Evolutionary conservation across 495 filamentous ascomycete genomes (phyloP).

Genomic region (Margaritispora aquatica): DNA sequence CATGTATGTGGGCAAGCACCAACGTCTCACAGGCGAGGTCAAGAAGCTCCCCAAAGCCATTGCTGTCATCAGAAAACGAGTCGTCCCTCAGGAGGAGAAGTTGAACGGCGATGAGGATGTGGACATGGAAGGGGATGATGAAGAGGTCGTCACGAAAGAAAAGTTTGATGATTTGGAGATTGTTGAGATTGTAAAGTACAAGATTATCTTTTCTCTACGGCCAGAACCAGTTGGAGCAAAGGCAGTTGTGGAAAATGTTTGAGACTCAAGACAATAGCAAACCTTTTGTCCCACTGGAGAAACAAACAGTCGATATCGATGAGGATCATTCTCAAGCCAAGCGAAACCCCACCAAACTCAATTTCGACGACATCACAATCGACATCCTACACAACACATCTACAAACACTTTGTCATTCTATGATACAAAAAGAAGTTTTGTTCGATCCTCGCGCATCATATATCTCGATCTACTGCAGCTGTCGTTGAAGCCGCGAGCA

Average conservation of each 20-base stretch:
- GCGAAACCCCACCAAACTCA: too few species aligned
- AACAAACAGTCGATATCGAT: too few species aligned
- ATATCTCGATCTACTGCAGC: too few species aligned
- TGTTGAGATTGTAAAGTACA: constrained; percentile 82
- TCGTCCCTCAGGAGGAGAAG: not conserved
- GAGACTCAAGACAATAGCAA: too few species aligned
- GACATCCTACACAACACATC: too few species aligned
- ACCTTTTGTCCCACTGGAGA: too few species aligned
- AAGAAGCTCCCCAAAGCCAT: constrained; percentile 75
- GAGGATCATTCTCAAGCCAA: too few species aligned
- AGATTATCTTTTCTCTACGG: constrained; percentile 77
- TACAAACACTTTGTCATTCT: too few species aligned
- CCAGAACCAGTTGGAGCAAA: constrained; percentile 72
- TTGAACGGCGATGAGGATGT: constrained; percentile 7
- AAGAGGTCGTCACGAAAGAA: constrained; percentile 17
- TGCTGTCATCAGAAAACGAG: constrained; percentile 62
- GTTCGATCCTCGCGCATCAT: too few species aligned
- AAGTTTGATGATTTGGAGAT: constrained; percentile 45
- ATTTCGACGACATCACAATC: too few species aligned
- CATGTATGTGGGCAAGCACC: constrained; percentile 82
- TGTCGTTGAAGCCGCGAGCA: too few species aligned
- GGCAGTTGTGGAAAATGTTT: constrained; percentile 1
- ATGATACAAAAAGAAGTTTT: too few species aligned
- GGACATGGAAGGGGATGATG: constrained; percentile 15
- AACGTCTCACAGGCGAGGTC: constrained; percentile 84